Base-by-base conservation (phyloP, 495 filamentous ascomycete genomes). In the Lindgomyces ingoldianus region DNA sequence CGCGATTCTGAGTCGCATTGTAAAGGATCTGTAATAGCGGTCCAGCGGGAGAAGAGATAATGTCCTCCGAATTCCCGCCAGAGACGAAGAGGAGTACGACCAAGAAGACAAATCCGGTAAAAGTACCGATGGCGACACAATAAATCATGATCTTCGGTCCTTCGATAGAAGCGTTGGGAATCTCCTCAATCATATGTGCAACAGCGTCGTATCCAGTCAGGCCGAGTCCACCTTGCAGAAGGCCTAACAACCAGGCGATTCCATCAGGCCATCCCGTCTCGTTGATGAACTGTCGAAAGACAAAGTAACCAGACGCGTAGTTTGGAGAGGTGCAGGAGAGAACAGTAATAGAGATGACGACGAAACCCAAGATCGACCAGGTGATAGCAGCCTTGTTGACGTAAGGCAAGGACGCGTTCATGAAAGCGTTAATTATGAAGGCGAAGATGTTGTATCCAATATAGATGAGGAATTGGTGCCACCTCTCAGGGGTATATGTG, bases 381-480 rank as follows among this genome's bases (percentile, higher is more conserved):
- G 82, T 81, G 57, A 91, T 81, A 47, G 79, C 80, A 0, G 68
- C 76, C 65, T 88, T 87, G 49, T 86, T 91, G 52, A 93, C 79
- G 9, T 82, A 75, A 3, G 89, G 88, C 11, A 93, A 74, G 1
- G 81, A 56, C 1, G 78, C 75, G 57, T 87, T 90, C 64, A 81
- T 77, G 54, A 90, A 85, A 1, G 84, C 81, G 66, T 93, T 93
- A 73, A 91, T 78, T 14, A 84, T 39, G 42, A 90, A 87, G 0
- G 83, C 85, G 10, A 80, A 73, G 19, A 89, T 50, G 48, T 84
- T 88, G 68, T 86, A 88, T 1, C 66, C 85, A 55, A 89, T 80
- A 71, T 91, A 91, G 25, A 91, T 83, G 18, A 90, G 73, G 70
- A 93, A 89, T 65, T 89, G 86, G 68, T 91, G 89, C 87, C 87